Percentiles rank a stretch among this genome's conserved stretches.
Conservation (phyloP, 768 basidiomycete species). For the Leucosporidium yakuticum region DNA sequence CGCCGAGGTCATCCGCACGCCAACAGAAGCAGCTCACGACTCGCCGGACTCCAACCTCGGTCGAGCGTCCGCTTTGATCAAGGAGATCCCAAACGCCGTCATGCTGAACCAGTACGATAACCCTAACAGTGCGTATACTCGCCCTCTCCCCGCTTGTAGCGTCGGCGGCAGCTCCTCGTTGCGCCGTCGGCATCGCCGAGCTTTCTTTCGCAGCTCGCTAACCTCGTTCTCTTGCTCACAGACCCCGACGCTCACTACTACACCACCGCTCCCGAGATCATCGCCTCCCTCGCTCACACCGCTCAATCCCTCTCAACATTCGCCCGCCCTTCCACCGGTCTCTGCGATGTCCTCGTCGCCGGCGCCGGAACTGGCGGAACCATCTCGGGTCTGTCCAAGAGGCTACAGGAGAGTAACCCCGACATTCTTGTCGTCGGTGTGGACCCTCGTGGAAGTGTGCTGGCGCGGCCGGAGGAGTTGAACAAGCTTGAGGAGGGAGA, state of each 20-base stretch:
- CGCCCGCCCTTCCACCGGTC: slow-evolving; percentile 50
- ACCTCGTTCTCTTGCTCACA: background rate
- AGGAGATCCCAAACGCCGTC: slow-evolving; percentile 72
- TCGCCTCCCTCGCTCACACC: slow-evolving; percentile 59
- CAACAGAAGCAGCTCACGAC: slow-evolving; percentile 81
- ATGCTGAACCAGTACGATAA: slow-evolving; percentile 80
- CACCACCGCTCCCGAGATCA: slow-evolving; percentile 86
- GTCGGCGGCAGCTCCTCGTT: background rate
- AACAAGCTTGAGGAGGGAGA: slow-evolving; percentile 51
- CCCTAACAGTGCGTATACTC: slow-evolving; percentile 63
- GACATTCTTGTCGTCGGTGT: slow-evolving; percentile 71
- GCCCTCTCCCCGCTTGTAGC: background rate
- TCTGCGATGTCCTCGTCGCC: slow-evolving; percentile 74
- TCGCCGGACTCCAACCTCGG: slow-evolving; percentile 88
- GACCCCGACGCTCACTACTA: slow-evolving; percentile 65
- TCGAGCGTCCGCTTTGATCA: slow-evolving; percentile 72
- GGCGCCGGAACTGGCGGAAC: slow-evolving; percentile 95
- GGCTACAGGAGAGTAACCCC: slow-evolving; percentile 74
- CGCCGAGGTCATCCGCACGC: slow-evolving; percentile 90
- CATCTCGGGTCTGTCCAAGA: slow-evolving; percentile 75
- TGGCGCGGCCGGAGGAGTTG: slow-evolving; percentile 64
- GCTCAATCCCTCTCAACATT: slow-evolving; percentile 83
- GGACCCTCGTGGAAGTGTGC: slow-evolving; percentile 90
- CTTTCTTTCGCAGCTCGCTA: background rate
- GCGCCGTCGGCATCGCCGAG: no score